Percentiles rank a stretch among this genome's conserved stretches.
These are phyloP conservation scores for Sporothrix mexicana DNA, from an alignment of 2,329 filamentous ascomycete species.

Conservation along the genomic window DNA sequence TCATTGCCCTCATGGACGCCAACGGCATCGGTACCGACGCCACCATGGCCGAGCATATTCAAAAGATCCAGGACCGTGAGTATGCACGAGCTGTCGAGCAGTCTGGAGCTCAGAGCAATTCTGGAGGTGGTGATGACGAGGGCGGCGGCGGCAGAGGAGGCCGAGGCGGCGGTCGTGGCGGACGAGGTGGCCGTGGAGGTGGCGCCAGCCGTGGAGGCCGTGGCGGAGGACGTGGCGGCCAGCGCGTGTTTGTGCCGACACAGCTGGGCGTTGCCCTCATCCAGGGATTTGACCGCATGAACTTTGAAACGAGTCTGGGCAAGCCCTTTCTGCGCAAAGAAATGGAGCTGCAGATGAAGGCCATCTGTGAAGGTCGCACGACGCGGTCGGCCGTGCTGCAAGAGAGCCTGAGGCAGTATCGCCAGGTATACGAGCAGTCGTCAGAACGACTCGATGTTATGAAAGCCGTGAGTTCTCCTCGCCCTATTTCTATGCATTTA, in stretches of 20 bases:
- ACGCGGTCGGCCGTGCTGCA: constrained; percentile 76
- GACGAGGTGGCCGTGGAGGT: constrained; percentile 51
- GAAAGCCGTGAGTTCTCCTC: constrained; percentile 59
- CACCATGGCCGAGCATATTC: constrained; percentile 98
- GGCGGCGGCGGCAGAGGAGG: constrained; percentile 56
- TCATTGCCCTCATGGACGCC: constrained; percentile 96
- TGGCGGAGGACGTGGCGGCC: constrained; percentile 54
- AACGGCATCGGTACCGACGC: constrained; percentile 98
- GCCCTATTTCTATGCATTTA: background rate
- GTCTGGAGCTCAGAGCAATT: constrained; percentile 41
- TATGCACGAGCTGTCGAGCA: constrained; percentile 73
- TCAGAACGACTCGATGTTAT: constrained; percentile 73
- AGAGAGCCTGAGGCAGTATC: constrained; percentile 86
- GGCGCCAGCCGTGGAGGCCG: constrained; percentile 48
- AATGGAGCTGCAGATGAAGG: constrained; percentile 97
- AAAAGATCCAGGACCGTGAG: constrained; percentile 87
- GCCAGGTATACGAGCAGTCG: constrained; percentile 82
- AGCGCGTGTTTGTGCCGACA: constrained; percentile 92
- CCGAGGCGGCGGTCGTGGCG: constrained; percentile 55
- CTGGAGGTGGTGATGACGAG: constrained; percentile 49
- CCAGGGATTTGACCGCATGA: constrained; percentile 92
- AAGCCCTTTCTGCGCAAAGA: constrained; percentile 97
- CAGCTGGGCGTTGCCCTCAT: constrained; percentile 89
- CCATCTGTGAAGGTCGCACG: constrained; percentile 86
- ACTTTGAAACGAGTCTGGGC: constrained; percentile 87